Percentiles rank a stretch among this genome's conserved stretches.
Evolutionary conservation across 192 early-diverging fungal species (phyloP).

Genomic region (Coemansia sp.): DNA sequence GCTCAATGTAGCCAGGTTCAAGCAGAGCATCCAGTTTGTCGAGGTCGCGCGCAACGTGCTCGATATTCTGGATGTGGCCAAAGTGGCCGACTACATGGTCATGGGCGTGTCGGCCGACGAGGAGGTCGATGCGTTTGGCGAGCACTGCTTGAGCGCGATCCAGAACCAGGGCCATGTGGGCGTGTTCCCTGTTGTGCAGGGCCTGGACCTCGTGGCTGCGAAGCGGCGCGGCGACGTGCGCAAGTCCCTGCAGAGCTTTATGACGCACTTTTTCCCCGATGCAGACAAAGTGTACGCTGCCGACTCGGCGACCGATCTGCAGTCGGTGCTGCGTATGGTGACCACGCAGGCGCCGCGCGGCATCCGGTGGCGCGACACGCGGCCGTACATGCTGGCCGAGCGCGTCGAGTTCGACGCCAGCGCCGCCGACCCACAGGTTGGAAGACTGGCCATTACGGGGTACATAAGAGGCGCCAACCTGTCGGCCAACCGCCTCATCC

Average conservation of each 20-base stretch:
- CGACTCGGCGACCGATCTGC: constrained; percentile 59
- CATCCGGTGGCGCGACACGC: constrained; percentile 81
- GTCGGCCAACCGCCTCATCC: constrained; percentile 87
- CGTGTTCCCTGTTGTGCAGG: constrained; percentile 70
- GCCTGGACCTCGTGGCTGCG: constrained; percentile 61
- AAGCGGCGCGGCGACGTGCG: constrained; percentile 76
- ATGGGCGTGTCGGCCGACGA: constrained; percentile 83
- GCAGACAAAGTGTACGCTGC: constrained; percentile 68
- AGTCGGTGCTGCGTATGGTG: constrained; percentile 73
- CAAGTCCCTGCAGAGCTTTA: constrained; percentile 82
- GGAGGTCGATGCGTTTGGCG: constrained; percentile 94
- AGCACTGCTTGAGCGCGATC: constrained; percentile 76
- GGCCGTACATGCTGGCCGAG: constrained; percentile 87
- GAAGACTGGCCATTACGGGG: constrained; percentile 73
- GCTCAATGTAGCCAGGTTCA: constrained; percentile 75
- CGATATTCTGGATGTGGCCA: constrained; percentile 84
- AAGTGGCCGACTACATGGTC: constrained; percentile 88
- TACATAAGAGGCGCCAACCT: constrained; percentile 82
- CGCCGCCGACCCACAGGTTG: constrained; percentile 50
- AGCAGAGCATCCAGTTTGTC: constrained; percentile 86
- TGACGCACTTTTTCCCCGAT: constrained; percentile 86
- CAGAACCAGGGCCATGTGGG: constrained; percentile 85
- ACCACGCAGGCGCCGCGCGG: constrained; percentile 75
- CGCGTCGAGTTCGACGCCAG: constrained; percentile 61
- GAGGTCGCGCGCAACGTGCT: constrained; percentile 75